Base-by-base conservation (phyloP, 129 eudicot genomes). In the Helichrysum umbraculigerum region DNA sequence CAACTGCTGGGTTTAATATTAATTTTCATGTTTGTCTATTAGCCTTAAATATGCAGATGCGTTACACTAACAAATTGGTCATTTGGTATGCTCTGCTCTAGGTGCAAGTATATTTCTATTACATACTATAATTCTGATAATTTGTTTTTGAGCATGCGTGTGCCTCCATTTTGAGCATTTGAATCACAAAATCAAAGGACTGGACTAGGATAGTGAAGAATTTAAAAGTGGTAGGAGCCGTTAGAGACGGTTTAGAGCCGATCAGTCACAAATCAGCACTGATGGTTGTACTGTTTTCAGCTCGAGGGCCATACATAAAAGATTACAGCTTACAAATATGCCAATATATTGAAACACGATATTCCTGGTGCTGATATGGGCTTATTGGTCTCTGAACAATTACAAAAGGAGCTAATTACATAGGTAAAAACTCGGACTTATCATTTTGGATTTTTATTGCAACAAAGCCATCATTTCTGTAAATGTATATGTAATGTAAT, bases 291-390 rank as follows among this genome's bases (percentile, higher is more conserved):
- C 67, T 93, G 72, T 93, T 93, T 81, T 93, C 98, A 5, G 92
- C 97, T 70, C 88, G 98, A 73, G 98, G 98, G 58, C 98, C 98
- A 6, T 88, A 93, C 56, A 93, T 93, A 65, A 90, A 90, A 83
- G 98, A 93, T 74, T 93, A 90, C 75, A 90, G 98, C 82, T 93
- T 83, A 81, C 87, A 84, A 78, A 97, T 25, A 93, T 71, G 98
- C 98, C 8, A 97, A 93, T 88, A 85, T 93, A 81, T 86, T 90
- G 61, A 93, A 93, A 83, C 98, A 97, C 8, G 98, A 93, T 79
- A 93, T 93, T 76, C 97, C 98, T 17, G 98, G 98, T 79, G 87
- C 97, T 81, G 59, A 93, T 93, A 51, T 93, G 98, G 98, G 96
- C 98, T 77, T 96, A 97, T 21, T 93, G 98, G 98, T 80, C 98